Evolutionary conservation across 176 grass and related monocot genomes (phyloP).

Genomic region (Eremochloa ophiuroides): DNA sequence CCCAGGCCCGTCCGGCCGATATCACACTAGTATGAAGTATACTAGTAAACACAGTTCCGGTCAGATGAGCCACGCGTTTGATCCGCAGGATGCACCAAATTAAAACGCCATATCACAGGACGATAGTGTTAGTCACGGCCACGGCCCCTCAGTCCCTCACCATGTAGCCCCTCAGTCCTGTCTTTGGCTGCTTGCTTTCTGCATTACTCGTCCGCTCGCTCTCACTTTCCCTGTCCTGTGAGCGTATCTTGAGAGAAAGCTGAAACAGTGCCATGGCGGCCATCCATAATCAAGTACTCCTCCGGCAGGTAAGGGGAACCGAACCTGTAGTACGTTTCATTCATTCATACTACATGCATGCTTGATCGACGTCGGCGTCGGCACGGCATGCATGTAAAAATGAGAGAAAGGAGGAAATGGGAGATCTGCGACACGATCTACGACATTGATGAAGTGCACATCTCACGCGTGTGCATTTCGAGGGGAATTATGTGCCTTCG

Average conservation of each 20-base stretch:
- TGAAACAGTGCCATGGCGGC: not conserved
- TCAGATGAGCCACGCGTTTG: not conserved
- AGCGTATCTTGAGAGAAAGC: constrained; percentile 4
- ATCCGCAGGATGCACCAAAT: not conserved
- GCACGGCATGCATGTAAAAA: not conserved
- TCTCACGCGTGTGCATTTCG: constrained; percentile 25
- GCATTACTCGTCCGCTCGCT: not conserved
- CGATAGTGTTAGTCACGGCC: not conserved
- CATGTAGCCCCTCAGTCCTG: not conserved
- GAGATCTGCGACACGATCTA: constrained; percentile 19
- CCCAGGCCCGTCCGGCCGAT: not conserved
- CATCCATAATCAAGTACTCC: not conserved
- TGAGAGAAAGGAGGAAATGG: not conserved
- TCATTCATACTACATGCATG: too few species aligned
- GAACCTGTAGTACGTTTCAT: not conserved
- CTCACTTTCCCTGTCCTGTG: not conserved
- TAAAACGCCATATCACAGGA: not conserved
- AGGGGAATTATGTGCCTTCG: constrained; percentile 42
- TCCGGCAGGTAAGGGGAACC: not conserved
- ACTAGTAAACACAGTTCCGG: not conserved
- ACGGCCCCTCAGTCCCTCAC: not conserved
- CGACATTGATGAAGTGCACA: constrained; percentile 30
- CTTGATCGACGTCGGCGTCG: not conserved
- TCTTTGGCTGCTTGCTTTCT: not conserved
- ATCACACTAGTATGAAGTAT: not conserved